phyloP scores from a whole-genome alignment of 805 yeast species.

The Starmerella kuoi region DNA sequence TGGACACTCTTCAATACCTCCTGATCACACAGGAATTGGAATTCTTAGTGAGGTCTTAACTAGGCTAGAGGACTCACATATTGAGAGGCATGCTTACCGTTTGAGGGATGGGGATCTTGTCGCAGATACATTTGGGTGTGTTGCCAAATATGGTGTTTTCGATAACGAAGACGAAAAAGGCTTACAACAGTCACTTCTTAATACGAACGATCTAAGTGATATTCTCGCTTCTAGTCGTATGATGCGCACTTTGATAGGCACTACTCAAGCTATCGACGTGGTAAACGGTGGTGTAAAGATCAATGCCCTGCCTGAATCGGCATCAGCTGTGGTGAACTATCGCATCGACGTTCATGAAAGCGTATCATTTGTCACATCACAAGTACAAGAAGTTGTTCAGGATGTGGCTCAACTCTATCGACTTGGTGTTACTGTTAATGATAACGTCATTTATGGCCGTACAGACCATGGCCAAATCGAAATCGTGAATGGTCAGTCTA shows the following conservation, averaged over 20 bases:
- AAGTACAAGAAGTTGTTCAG: constrained; percentile 29
- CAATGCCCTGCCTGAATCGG: constrained; percentile 62
- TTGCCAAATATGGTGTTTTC: constrained; percentile 40
- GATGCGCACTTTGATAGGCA: constrained; percentile 22
- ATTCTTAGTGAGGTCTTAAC: constrained; percentile 48
- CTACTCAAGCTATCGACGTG: constrained; percentile 58
- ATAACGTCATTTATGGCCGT: constrained; percentile 22
- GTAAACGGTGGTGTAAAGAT: constrained; percentile 61
- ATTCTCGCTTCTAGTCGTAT: neutral
- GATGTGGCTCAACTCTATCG: constrained; percentile 35
- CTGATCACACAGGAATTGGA: constrained; percentile 71
- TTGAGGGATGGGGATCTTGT: constrained; percentile 36
- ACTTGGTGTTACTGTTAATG: constrained; percentile 33
- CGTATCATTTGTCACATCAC: constrained; percentile 33
- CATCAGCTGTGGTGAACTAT: constrained; percentile 45
- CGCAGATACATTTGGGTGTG: constrained; percentile 39
- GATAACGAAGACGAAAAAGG: constrained; percentile 20
- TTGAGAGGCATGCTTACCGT: constrained; percentile 37
- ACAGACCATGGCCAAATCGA: constrained; percentile 34
- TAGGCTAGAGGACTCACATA: constrained; percentile 38
- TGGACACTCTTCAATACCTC: constrained; percentile 74
- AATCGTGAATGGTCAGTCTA: constrained; percentile 18
- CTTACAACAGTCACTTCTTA: neutral
- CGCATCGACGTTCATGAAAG: constrained; percentile 50
- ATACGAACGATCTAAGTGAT: neutral